Percentiles rank a stretch among this genome's conserved stretches.
Conservation (phyloP, 169 alveolate genomes). For the Theileria orientalis region DNA sequence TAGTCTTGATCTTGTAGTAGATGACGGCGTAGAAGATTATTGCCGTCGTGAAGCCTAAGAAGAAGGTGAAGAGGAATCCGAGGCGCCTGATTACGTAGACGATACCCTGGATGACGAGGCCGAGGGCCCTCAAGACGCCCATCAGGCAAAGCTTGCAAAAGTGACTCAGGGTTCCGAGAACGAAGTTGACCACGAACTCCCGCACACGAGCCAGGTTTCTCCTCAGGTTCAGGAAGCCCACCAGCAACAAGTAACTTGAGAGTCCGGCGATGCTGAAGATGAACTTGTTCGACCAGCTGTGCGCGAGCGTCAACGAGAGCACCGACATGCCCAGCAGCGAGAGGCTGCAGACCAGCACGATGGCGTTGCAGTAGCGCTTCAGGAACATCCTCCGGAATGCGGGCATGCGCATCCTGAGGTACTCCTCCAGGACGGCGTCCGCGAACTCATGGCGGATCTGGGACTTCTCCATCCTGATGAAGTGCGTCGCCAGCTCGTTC, state of each 20-base stretch:
- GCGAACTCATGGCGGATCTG: not conserved
- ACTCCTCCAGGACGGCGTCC: not conserved
- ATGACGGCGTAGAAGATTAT: not conserved
- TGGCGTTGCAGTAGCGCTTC: not conserved
- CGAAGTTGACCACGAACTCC: too few species aligned
- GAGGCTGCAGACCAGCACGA: constrained; percentile 11
- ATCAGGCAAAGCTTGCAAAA: not conserved
- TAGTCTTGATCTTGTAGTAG: not conserved
- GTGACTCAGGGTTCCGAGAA: not conserved
- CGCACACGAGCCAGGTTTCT: not conserved
- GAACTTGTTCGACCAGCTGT: not conserved
- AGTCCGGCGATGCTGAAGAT: not conserved
- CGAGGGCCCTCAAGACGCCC: not conserved
- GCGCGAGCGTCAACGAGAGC: constrained; percentile 7
- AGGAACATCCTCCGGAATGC: not conserved
- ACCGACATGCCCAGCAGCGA: constrained; percentile 1
- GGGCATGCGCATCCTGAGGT: not conserved
- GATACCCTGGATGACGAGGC: not conserved
- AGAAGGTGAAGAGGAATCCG: not conserved
- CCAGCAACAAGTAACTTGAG: not conserved
- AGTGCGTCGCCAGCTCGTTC: not conserved
- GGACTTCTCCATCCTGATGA: not conserved
- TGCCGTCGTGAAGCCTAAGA: not conserved
- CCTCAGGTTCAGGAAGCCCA: constrained; percentile 4
- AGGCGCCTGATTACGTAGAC: not conserved